phyloP scores from a whole-genome alignment of 2,329 filamentous ascomycete species.

The Colletotrichum musicola region DNA sequence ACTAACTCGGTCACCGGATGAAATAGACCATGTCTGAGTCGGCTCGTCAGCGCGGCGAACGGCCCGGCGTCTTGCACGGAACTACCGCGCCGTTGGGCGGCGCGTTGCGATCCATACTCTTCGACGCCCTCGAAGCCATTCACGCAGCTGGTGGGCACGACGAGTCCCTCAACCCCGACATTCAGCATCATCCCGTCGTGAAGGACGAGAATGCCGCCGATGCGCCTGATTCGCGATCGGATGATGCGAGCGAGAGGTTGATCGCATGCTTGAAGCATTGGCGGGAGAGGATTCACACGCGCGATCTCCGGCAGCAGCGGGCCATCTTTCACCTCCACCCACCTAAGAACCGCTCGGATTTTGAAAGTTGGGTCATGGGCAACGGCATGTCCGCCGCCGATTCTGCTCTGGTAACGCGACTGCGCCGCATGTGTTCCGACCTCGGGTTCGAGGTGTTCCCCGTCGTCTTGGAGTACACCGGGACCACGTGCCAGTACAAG shows the following conservation, averaged over 20 bases:
- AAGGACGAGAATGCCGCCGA: neutral
- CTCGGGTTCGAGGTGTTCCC: slow-evolving; percentile 30
- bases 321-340: slow-evolving; percentile 32
- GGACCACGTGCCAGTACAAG: slow-evolving; percentile 20
- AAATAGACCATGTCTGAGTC: slow-evolving; percentile 21
- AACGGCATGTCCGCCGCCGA: slow-evolving; percentile 21
- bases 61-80: slow-evolving; percentile 22
- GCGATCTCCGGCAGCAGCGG: slow-evolving; percentile 14
- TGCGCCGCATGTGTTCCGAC: slow-evolving; percentile 15
- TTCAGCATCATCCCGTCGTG: neutral
- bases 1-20: neutral
- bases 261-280: slow-evolving; percentile 10
- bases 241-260: neutral
- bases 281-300: slow-evolving; percentile 5
- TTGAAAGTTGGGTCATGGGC: slow-evolving; percentile 10
- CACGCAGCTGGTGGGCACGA: slow-evolving; percentile 26
- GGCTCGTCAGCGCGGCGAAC: slow-evolving; percentile 10
- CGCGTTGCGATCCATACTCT: slow-evolving; percentile 16
- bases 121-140: slow-evolving; percentile 28
- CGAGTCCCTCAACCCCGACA: neutral
- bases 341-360: slow-evolving; percentile 17
- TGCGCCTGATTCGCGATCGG: neutral
- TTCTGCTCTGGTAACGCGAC: neutral
- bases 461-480: slow-evolving; percentile 33
- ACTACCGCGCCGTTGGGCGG: slow-evolving; percentile 16